Conservation (phyloP, 768 basidiomycete genomes). For the Xerocomellus amylosporus region DNA sequence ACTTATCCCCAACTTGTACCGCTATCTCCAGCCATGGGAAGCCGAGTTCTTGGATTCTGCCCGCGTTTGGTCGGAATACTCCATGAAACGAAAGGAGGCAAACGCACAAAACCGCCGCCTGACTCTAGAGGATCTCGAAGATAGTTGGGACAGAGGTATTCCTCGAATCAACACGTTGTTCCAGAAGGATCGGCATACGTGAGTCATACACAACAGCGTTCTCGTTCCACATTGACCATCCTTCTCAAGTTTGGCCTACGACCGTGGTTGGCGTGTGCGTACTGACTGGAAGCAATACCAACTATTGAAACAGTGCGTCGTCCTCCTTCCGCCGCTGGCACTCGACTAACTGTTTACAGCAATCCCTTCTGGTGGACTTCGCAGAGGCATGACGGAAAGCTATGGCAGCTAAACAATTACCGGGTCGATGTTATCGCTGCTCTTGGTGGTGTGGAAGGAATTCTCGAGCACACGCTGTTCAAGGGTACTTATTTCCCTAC, state of each 20-base stretch:
- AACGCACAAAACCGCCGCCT: conserved; percentile 96
- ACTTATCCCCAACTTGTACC: conserved; percentile 94
- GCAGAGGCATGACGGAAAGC: conserved; percentile 92
- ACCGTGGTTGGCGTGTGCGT: conserved; percentile 97
- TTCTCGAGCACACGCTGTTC: conserved; percentile 95
- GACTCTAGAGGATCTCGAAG: conserved; percentile 96
- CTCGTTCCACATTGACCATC: background rate
- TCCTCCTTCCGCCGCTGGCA: background rate
- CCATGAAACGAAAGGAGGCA: conserved; percentile 99
- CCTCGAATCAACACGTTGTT: conserved; percentile 98
- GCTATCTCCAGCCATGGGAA: conserved; percentile 96
- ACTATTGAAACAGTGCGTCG: conserved; percentile 76
- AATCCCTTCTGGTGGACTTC: conserved; percentile 99
- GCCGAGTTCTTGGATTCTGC: conserved; percentile 97
- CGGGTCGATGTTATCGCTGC: conserved; percentile 99
- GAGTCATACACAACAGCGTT: conserved; percentile 23
- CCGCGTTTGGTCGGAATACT: conserved; percentile 99
- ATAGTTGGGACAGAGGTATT: conserved; percentile 98
- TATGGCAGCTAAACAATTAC: conserved; percentile 98
- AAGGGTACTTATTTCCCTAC: conserved; percentile 98
- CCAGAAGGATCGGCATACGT: conserved; percentile 97
- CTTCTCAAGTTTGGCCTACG: conserved; percentile 75
- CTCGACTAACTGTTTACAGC: conserved; percentile 37
- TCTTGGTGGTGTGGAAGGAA: conserved; percentile 92
- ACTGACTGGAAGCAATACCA: conserved; percentile 99